phyloP scores from a whole-genome alignment of 495 filamentous ascomycete genomes.

The Tricharina praecox region DNA sequence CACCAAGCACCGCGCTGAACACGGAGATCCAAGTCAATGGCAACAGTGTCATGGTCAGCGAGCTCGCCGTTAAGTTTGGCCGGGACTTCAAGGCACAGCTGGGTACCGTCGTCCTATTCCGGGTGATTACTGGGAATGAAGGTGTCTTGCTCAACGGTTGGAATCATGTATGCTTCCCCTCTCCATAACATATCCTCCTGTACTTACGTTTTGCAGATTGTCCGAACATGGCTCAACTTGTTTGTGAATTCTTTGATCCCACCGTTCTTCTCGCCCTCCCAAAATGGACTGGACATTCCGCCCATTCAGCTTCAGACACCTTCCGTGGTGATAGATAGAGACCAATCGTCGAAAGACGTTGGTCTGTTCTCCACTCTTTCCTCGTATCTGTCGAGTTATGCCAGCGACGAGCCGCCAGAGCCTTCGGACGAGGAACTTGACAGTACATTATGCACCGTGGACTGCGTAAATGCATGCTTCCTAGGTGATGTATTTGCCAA shows the following conservation, averaged over 20 bases:
- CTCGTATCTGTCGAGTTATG: constrained; percentile 95
- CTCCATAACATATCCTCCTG: constrained; percentile 4
- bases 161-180: constrained; percentile 47
- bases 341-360: constrained; percentile 52
- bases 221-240: constrained; percentile 83
- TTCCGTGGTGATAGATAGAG: constrained; percentile 85
- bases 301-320: constrained; percentile 79
- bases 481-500: constrained; percentile 71
- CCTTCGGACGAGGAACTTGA: constrained; percentile 95
- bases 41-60: constrained; percentile 96
- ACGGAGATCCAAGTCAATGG: constrained; percentile 87
- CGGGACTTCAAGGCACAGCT: constrained; percentile 84
- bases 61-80: constrained; percentile 91
- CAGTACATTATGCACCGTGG: constrained; percentile 82
- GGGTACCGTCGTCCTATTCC: constrained; percentile 83
- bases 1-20: constrained; percentile 74
- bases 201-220: constrained; percentile 40
- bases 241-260: constrained; percentile 92
- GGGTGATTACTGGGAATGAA: constrained; percentile 73
- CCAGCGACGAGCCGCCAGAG: constrained; percentile 91
- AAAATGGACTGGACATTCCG: constrained; percentile 53
- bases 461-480: constrained; percentile 79
- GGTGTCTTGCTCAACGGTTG: constrained; percentile 58
- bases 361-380: constrained; percentile 87
- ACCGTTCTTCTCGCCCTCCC: constrained; percentile 57